A percentile compares a stretch with the other conserved stretches of the same genome.
Conservation (phyloP, 306 rosid species). For the Vicia villosa region DNA sequence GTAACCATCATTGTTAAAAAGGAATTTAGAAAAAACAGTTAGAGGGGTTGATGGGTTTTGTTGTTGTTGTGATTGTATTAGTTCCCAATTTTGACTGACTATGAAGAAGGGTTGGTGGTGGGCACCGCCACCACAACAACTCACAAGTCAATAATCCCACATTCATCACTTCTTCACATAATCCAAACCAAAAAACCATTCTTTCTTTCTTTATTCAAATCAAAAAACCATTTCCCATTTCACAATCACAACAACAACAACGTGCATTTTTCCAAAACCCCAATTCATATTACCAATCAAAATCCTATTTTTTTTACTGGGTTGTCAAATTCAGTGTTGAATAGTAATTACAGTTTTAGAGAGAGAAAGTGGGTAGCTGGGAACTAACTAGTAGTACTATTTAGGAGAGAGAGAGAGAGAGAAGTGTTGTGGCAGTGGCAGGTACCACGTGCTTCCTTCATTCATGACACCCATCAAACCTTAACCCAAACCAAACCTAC, state of each 20-base stretch:
- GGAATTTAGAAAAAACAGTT: too few relatives aligned
- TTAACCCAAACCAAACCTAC: constrained; percentile 23
- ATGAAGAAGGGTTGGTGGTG: constrained; percentile 15
- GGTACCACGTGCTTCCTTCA: constrained; percentile 3
- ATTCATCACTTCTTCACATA: background rate
- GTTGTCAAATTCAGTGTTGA: background rate
- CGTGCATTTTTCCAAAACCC: background rate
- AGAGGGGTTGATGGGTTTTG: too few relatives aligned
- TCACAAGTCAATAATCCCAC: background rate
- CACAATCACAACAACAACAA: too few relatives aligned
- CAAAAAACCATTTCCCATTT: too few relatives aligned
- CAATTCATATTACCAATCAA: background rate
- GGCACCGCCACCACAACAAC: background rate
- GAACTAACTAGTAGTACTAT: constrained; percentile 8
- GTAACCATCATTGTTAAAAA: too few relatives aligned
- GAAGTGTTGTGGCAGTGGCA: constrained; percentile 1
- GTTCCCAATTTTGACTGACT: background rate
- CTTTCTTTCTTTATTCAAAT: too few relatives aligned
- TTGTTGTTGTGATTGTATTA: background rate
- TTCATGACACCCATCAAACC: constrained; percentile 1
- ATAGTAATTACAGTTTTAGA: background rate
- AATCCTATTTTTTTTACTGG: background rate
- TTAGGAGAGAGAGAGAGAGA: constrained; percentile 14
- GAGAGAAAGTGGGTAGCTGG: constrained; percentile 16
- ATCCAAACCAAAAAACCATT: too few relatives aligned